Evolutionary conservation across 164 flowering plant genomes (phyloP).

Genomic region (Tinospora cordifolia): DNA sequence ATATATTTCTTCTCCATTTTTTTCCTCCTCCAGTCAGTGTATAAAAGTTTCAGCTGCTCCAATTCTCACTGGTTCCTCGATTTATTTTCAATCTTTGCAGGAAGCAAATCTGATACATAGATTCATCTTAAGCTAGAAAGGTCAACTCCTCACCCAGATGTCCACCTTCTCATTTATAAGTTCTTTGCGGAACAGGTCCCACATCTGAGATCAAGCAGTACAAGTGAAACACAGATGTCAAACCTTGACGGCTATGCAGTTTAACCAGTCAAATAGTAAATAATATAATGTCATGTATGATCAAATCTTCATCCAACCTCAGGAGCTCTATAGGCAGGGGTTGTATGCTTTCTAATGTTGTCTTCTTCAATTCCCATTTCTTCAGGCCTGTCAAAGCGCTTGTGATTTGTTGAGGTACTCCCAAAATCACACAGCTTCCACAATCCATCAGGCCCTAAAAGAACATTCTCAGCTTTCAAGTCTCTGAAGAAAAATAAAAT

Average conservation of each 20-base stretch:
- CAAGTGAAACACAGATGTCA: conserved; percentile 16
- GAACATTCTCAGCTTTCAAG: conserved; percentile 92
- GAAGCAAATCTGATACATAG: neutral
- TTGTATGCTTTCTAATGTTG: conserved; percentile 91
- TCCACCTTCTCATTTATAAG: conserved; percentile 93
- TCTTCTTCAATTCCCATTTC: conserved; percentile 99
- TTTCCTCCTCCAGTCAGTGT: too few species aligned
- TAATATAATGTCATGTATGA: neutral
- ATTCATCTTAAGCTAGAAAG: neutral
- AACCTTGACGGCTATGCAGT: conserved; percentile 8
- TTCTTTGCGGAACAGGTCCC: conserved; percentile 90
- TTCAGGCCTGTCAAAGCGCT: conserved; percentile 87
- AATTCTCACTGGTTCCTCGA: too few species aligned
- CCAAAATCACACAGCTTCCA: conserved; percentile 99
- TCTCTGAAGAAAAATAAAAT: conserved; percentile 40
- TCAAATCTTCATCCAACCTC: conserved; percentile 49
- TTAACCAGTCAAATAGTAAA: neutral
- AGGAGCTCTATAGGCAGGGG: conserved; percentile 97
- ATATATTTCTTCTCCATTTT: too few species aligned
- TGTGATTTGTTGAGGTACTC: conserved; percentile 91
- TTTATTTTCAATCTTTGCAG: too few species aligned
- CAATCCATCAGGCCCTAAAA: conserved; percentile 71
- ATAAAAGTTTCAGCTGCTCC: too few species aligned
- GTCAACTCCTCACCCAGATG: conserved; percentile 75
- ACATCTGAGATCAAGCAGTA: conserved; percentile 55